phyloP scores from a whole-genome alignment of 1,284 basidiomycete species.

The Sanghuangporus baumii region DNA sequence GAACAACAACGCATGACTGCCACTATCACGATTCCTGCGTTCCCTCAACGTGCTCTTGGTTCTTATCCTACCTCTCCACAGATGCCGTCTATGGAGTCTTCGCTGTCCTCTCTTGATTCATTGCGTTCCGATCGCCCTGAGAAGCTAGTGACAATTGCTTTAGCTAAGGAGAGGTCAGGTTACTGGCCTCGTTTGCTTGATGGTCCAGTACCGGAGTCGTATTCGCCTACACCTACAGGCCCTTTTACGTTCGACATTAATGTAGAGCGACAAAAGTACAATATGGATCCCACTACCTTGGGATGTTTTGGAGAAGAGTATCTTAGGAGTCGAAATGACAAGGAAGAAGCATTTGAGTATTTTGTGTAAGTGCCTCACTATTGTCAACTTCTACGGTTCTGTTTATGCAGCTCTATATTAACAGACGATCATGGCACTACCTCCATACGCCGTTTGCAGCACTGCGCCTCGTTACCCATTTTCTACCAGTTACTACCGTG shows the following conservation, averaged over 20 bases:
- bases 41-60: constrained; percentile 21
- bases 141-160: constrained; percentile 62
- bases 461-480: constrained; percentile 67
- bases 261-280: constrained; percentile 52
- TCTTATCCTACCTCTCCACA: constrained; percentile 51
- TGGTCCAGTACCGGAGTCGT: constrained; percentile 59
- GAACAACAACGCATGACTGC: constrained; percentile 14
- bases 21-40: constrained; percentile 17
- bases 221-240: constrained; percentile 46
- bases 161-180: constrained; percentile 70
- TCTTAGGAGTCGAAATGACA: constrained; percentile 64
- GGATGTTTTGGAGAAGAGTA: constrained; percentile 62
- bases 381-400: background rate
- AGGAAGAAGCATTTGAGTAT: constrained; percentile 71
- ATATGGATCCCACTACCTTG: constrained; percentile 78
- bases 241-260: constrained; percentile 49
- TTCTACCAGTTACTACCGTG: constrained; percentile 27
- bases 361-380: constrained; percentile 51
- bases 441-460: constrained; percentile 66
- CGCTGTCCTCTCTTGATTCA: constrained; percentile 70
- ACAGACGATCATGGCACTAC: constrained; percentile 76
- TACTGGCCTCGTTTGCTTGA: constrained; percentile 77
- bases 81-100: constrained; percentile 51
- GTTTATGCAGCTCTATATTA: background rate
- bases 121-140: constrained; percentile 51